A percentile compares a stretch with the other conserved stretches of the same genome.
Evolutionary conservation across 805 yeast genomes (phyloP).

Genomic region (Nakazawaea wyomingensis): DNA sequence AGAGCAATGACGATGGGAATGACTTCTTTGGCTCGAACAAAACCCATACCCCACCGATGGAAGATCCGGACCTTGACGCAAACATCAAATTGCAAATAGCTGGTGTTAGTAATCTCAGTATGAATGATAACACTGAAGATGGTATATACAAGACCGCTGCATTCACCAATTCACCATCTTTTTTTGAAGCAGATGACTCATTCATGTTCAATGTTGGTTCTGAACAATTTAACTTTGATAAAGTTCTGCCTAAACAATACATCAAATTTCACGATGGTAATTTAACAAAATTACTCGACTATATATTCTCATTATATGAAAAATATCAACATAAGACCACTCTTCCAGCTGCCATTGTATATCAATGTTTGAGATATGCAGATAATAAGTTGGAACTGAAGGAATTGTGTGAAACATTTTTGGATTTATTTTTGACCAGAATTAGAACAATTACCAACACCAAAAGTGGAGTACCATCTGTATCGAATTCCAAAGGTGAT

Average conservation of each 20-base stretch:
- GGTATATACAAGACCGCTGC: conserved; percentile 20
- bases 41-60: conserved; percentile 11
- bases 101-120: conserved; percentile 20
- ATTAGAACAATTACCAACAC: conserved; percentile 57
- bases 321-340: conserved; percentile 43
- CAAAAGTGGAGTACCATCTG: conserved; percentile 51
- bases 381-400: conserved; percentile 50
- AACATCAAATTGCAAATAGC: conserved; percentile 37
- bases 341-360: conserved; percentile 65
- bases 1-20: neutral
- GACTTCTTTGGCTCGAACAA: conserved; percentile 12
- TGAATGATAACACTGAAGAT: conserved; percentile 16
- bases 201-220: conserved; percentile 1
- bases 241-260: conserved; percentile 51
- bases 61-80: conserved; percentile 25
- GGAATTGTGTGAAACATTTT: conserved; percentile 51
- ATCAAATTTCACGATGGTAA: conserved; percentile 56
- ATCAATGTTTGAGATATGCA: conserved; percentile 67
- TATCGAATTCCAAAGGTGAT: conserved; percentile 44
- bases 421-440: conserved; percentile 56
- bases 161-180: conserved; percentile 27
- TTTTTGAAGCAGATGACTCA: conserved; percentile 27
- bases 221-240: conserved; percentile 51
- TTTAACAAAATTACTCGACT: conserved; percentile 44
- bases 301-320: conserved; percentile 39